These are phyloP conservation scores for Peronosclerospora sorghi DNA, from an alignment of 352 stramenopile genomes.

Conservation along the genomic window DNA sequence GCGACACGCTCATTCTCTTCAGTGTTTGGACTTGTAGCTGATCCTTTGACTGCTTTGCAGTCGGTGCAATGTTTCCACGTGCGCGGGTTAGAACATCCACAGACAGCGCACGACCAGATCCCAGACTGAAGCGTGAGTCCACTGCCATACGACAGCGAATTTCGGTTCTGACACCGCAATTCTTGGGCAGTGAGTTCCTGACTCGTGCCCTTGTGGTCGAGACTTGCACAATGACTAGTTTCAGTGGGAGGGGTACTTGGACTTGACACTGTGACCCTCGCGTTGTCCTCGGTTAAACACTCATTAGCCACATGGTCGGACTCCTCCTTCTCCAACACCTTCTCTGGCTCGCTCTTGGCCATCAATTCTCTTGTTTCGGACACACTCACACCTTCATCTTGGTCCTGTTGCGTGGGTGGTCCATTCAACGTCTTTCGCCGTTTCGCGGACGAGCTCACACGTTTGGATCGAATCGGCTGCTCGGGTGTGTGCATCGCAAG, in stretches of 20 bases:
- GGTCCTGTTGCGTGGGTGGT: slow-evolving; percentile 16
- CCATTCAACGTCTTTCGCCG: slow-evolving; percentile 22
- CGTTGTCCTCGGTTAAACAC: no score
- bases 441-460: slow-evolving; percentile 18
- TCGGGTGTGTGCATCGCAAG: background rate
- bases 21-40: slow-evolving; percentile 10
- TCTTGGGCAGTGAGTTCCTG: slow-evolving; percentile 18
- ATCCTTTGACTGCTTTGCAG: slow-evolving; percentile 24
- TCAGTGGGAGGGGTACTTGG: slow-evolving; percentile 5
- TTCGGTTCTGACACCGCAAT: slow-evolving; percentile 18
- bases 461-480: slow-evolving; percentile 13
- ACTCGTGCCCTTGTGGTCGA: background rate
- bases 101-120: slow-evolving; percentile 45
- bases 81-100: slow-evolving; percentile 39
- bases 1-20: slow-evolving; percentile 2
- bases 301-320: no score
- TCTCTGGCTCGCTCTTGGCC: slow-evolving; percentile 26
- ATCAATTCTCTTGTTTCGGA: slow-evolving; percentile 25
- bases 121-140: slow-evolving; percentile 25
- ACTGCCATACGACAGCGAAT: slow-evolving; percentile 9
- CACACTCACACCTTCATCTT: slow-evolving; percentile 15
- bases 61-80: slow-evolving; percentile 34
- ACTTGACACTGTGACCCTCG: slow-evolving; percentile 6
- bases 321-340: no score
- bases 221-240: no score